Base-by-base conservation (phyloP, 306 rosid species). In the Arachis hypogaea region DNA sequence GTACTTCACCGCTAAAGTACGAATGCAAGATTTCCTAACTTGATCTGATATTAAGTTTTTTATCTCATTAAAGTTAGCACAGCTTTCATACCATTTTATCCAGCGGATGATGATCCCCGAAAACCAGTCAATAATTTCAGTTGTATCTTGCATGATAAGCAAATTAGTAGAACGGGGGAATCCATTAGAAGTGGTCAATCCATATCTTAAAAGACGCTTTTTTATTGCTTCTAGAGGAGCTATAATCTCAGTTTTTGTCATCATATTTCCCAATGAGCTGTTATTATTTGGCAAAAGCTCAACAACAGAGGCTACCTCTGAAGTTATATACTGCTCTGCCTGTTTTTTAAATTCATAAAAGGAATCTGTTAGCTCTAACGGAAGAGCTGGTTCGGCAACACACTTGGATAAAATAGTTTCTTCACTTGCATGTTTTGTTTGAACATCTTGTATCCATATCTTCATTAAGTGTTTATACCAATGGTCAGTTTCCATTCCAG, bases 401-500 rank as follows among this genome's bases (percentile, higher is more conserved):
- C 77, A 77, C 80, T 80, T 91, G 3, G 92, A 87, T 66, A 93
- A 68, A 79, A 91, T 71, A 51, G 56, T 78, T 79, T 89, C 92
- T 78, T 93, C 93, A 66, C 82, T 83, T 61, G 72, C 88, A 72
- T 68, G 73, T 80, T 82, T 91, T 18, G 85, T 90, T 14, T 78
- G 83, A 59, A 87, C 71, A 41, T 79, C 87, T 80, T 87, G 92
- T 92, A 93, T 86, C 98, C 98, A 93, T 66, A 85, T 83, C 82
- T 91, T 93, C 54, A 89, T 41, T 52, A 93, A 81, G 66, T 82
- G 82, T 76, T 93, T 91, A 82, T 90, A 91, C 98, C 98, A 93
- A 78, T 93, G 98, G 76, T 93, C 98, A 62, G 97, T 93, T 82
- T 93, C 89, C 98, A 93, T 93, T 63, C 97, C 97, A 42, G 91